Evolutionary conservation across 345 rosid genomes (phyloP).

Genomic region (Moricandia moricandioides): DNA sequence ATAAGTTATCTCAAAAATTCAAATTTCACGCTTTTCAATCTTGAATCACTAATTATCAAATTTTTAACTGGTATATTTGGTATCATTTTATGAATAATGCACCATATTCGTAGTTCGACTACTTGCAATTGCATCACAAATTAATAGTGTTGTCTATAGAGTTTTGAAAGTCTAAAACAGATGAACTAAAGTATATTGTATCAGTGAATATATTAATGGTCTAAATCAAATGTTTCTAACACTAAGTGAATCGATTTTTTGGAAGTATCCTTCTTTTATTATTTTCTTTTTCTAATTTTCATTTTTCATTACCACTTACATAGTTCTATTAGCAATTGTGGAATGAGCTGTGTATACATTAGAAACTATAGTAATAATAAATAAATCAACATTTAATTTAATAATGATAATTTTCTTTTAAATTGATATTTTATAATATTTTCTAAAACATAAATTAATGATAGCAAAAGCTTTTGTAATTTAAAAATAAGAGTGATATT

Average conservation of each 20-base stretch:
- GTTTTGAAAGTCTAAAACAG: not conserved
- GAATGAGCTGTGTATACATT: not conserved
- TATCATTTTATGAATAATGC: not conserved
- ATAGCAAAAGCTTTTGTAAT: not conserved
- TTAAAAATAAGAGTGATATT: not conserved
- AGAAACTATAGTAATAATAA: not conserved
- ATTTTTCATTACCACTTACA: not conserved
- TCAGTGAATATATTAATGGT: not conserved
- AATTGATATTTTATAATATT: not conserved
- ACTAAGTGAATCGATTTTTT: not conserved
- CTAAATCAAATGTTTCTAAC: not conserved
- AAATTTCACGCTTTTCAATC: no score
- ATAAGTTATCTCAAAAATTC: not conserved
- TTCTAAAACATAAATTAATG: not conserved
- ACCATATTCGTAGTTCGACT: not conserved
- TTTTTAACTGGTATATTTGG: not conserved
- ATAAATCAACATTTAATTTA: not conserved
- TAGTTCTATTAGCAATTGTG: not conserved
- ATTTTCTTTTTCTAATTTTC: not conserved
- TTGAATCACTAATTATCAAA: no score
- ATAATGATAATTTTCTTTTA: not conserved
- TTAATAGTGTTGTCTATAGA: not conserved
- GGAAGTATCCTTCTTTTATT: not conserved
- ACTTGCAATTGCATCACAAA: not conserved
- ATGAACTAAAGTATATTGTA: not conserved